Evolutionary conservation across 2,329 filamentous ascomycete species (phyloP).

Genomic region (Fusarium sp.): DNA sequence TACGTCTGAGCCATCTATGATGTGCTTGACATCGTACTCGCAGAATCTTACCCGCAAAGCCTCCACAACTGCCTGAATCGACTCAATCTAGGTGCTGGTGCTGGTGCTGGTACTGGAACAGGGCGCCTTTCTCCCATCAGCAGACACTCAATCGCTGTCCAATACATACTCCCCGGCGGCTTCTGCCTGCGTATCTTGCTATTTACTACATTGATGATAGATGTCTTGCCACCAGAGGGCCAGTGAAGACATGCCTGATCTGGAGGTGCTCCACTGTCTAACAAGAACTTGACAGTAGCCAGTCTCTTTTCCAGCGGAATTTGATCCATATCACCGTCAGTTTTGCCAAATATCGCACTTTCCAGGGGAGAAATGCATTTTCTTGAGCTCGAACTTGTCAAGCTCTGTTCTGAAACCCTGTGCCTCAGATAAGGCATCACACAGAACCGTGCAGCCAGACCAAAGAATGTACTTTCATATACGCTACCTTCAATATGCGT

Average conservation of each 20-base stretch:
- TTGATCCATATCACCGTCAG: neutral
- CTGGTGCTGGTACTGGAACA: neutral
- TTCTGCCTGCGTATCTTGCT: neutral
- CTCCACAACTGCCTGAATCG: neutral
- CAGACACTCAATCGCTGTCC: neutral
- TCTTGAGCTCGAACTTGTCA: neutral
- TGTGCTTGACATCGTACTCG: neutral
- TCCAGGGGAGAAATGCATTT: neutral
- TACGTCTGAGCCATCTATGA: neutral
- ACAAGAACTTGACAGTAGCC: neutral
- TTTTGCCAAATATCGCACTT: neutral
- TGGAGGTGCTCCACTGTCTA: neutral
- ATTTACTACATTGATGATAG: neutral
- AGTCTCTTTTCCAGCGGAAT: neutral
- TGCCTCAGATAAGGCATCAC: neutral
- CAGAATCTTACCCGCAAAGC: neutral
- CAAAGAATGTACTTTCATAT: neutral
- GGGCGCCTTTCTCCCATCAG: neutral
- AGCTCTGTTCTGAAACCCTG: neutral
- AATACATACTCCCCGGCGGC: neutral
- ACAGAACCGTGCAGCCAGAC: neutral
- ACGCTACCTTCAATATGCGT: neutral
- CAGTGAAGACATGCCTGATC: neutral
- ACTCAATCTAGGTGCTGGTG: neutral
- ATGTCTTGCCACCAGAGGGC: neutral